A percentile compares a stretch with the other conserved stretches of the same genome.
Evolutionary conservation across 441 rosid genomes (phyloP).

Genomic region (Manihot esculenta): DNA sequence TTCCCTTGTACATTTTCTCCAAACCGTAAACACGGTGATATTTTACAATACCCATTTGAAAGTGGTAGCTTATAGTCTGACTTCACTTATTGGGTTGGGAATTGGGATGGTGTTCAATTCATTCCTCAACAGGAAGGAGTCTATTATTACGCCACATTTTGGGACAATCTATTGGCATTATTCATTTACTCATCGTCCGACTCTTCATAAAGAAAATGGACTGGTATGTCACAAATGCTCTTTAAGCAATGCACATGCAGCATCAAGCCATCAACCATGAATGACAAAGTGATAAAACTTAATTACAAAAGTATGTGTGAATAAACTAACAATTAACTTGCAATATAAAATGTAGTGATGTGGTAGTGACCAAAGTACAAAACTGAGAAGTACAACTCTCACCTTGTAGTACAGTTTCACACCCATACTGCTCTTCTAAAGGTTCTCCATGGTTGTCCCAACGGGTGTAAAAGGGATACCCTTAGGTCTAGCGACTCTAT

Average conservation of each 20-base stretch:
- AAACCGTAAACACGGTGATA: no score
- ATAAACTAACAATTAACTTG: constrained; percentile 23
- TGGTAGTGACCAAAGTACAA: constrained; percentile 28
- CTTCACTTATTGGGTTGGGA: no score
- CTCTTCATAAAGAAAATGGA: neutral
- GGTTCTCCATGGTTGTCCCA: constrained; percentile 28
- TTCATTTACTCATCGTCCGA: neutral
- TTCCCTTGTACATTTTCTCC: no score
- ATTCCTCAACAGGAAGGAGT: no score
- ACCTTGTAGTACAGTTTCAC: constrained; percentile 27
- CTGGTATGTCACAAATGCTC: neutral
- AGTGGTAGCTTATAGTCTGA: no score
- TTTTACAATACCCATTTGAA: no score
- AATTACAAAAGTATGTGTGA: neutral
- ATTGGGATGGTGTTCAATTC: no score
- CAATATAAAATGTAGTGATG: constrained; percentile 22
- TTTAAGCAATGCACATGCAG: neutral
- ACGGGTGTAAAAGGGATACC: constrained; percentile 44
- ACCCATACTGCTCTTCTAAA: constrained; percentile 29
- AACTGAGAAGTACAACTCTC: constrained; percentile 35
- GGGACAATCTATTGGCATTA: no score
- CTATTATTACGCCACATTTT: no score
- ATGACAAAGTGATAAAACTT: neutral
- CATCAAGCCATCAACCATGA: neutral
- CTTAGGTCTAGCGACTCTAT: constrained; percentile 39